Evolutionary conservation across 257 asterid species (phyloP), one percentile per base, ranked within the genome.

Genomic region (Scutellaria minor): DNA sequence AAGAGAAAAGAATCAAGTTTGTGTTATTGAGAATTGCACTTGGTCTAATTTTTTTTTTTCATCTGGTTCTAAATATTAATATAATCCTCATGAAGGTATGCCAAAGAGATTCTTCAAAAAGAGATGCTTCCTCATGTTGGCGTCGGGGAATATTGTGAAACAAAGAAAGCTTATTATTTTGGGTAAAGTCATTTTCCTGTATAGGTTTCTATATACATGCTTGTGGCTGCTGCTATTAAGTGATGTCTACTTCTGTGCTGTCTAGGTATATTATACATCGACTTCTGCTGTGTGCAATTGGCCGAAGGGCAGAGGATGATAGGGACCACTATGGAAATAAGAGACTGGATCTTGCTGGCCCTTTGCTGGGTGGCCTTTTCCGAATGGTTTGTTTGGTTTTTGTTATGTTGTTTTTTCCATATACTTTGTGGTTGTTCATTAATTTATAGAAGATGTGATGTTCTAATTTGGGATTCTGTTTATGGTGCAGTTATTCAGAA

Each of bases 61-160:
- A 42, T 62, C 70, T 35, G 13, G 47, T 55, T 71, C 76, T 48
- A 66, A 50, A 41, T 69, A 69, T 65, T 51, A 72, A 27, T 60
- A 51, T 44, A 64, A 61, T 63, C 46, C 71, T 74, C 74, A 2
- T 81, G 74, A 79, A 94, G 99, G 89, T 91, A 94, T 80, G 99
- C 99, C 35, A 91, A 77, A 64, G 99, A 94, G 75, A 94, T 94
- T 69, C 97, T 94, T 72, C 97, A 94, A 73, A 94, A 88, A 79
- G 97, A 94, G 83, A 91, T 94, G 97, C 99, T 94, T 80, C 99
- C 97, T 72, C 99, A 94, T 78, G 99, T 94, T 78, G 99, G 99
- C 7, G 85, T 91, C 64, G 95, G 92, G 54, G 99, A 94, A 74
- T 85, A 82, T 69, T 94, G 99, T 68, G 97, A 91, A 85, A 94